Base-by-base conservation (phyloP, 2,329 filamentous ascomycete genomes). In the Phialocephala sp. region DNA sequence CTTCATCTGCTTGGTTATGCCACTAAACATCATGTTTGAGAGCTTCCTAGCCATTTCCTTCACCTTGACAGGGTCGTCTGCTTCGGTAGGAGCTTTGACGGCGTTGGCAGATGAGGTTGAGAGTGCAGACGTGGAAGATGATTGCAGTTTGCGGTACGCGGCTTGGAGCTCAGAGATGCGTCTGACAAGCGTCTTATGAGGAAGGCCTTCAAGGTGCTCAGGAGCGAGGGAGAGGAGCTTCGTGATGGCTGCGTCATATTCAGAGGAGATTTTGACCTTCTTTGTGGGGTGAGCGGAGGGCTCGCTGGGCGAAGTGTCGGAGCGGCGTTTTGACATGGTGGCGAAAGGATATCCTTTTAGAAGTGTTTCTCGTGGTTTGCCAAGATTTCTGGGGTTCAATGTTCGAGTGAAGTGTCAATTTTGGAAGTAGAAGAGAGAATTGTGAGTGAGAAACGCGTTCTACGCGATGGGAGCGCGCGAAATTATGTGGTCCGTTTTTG, bases 1-100 rank as follows among this genome's bases (percentile, higher is more conserved):
- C 27, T 54, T 54, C 50, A 54, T 54, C 22, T 54, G 50, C 32
- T 54, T 54, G 4, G 8, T 54, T 22, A 54, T 54, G 6, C 50
- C 50, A 32, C 8, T 18, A 14, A 1, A 22, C 50, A 54, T 54
- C 50, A 54, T 54, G 24, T 35, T 24, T 18, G 50, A 22, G 12
- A 54, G 22, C 50, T 54, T 54, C 11, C 24, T 18, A 1, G 50
- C 24, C 18, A 32, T 27, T 54, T 54, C 6, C 24, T 14, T 8
- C 11, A 54, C 12, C 50, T 32, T 32, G 9, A 8, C 24, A 54
- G 27, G 50, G 18, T 54, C 50, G 4, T 54, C 50, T 14, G 12
- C 50, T 18, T n/a, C 45, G n/a, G 45, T 4, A 22, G n/a, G 8
- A 9, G 20, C n/a, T 9, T 41, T 41, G 37, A 18, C 12, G 37